Percentiles rank a stretch among this genome's conserved stretches.
These are phyloP conservation scores for Farysia itapuensis DNA, from an alignment of 1,284 basidiomycete genomes.

Conservation along the genomic window DNA sequence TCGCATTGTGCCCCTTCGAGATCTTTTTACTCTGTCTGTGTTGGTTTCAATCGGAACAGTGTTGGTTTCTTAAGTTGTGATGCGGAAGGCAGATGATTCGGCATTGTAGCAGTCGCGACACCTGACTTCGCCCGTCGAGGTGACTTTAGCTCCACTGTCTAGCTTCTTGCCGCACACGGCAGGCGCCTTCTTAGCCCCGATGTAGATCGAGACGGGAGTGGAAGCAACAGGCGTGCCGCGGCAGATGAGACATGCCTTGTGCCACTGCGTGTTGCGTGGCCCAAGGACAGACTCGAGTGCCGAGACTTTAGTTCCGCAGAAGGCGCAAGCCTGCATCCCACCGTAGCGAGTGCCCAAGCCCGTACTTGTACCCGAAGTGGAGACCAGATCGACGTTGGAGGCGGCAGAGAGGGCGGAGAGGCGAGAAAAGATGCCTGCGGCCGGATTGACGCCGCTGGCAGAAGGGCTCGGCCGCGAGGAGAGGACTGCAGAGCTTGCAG, in stretches of 20 bases:
- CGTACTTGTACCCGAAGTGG: not conserved
- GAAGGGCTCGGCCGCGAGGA: not conserved
- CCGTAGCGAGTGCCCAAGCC: conserved; percentile 8
- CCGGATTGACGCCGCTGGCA: conserved; percentile 10
- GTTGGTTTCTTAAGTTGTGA: conserved; percentile 1
- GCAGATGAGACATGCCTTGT: conserved; percentile 38
- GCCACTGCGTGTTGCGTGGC: conserved; percentile 41
- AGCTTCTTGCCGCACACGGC: conserved; percentile 32
- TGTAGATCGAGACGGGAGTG: not conserved
- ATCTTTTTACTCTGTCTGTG: too few species aligned
- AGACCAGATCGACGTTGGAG: not conserved
- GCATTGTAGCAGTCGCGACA: conserved; percentile 43
- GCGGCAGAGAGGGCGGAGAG: conserved; percentile 5
- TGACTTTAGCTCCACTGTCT: conserved; percentile 46
- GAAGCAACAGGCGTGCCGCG: conserved; percentile 1
- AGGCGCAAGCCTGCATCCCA: conserved; percentile 39
- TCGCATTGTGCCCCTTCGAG: not conserved
- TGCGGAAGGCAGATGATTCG: conserved; percentile 9
- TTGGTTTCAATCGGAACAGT: too few species aligned
- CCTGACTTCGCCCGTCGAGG: conserved; percentile 31
- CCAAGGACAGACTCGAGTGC: conserved; percentile 39
- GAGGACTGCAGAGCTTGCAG: conserved; percentile 25
- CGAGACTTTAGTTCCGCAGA: conserved; percentile 32
- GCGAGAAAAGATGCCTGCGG: conserved; percentile 34
- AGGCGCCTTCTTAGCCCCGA: not conserved